These are phyloP conservation scores for Chimonanthus praecox DNA, from an alignment of 164 flowering plant species.

Conservation along the genomic window DNA sequence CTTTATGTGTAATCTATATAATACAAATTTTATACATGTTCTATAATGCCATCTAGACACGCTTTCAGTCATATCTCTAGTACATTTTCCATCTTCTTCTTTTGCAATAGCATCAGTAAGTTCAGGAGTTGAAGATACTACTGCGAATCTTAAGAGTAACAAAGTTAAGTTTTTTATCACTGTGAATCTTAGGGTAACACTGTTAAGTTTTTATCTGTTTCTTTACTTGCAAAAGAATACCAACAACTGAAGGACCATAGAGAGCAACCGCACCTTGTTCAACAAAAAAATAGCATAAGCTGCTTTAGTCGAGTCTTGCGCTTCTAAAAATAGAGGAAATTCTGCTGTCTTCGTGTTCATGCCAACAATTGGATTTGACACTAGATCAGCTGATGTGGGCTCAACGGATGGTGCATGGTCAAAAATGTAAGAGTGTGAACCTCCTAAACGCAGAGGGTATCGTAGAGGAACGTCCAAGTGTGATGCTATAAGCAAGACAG, in stretches of 20 bases:
- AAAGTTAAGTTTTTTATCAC: neutral
- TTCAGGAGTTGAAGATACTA: no score
- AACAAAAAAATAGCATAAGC: constrained; percentile 94
- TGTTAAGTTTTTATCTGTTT: neutral
- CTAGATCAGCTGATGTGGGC: constrained; percentile 38
- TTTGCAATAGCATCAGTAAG: no score
- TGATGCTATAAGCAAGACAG: constrained; percentile 70
- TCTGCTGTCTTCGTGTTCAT: constrained; percentile 49
- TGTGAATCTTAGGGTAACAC: no score
- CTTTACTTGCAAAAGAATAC: neutral
- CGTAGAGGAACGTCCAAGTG: constrained; percentile 85
- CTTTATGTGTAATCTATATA: no score
- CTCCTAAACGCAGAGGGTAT: constrained; percentile 82
- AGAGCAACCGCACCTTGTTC: constrained; percentile 61
- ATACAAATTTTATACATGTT: no score
- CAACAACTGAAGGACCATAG: neutral
- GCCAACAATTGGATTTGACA: constrained; percentile 23
- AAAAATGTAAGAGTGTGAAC: constrained; percentile 71
- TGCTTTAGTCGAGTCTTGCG: constrained; percentile 94
- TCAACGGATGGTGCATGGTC: constrained; percentile 77
- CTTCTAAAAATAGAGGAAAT: constrained; percentile 95
- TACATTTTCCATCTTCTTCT: no score
- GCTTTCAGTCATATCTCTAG: no score
- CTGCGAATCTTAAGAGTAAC: neutral
- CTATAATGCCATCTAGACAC: no score